Evolutionary conservation across 345 rosid species (phyloP).

Genomic region (Acer yangbiense): DNA sequence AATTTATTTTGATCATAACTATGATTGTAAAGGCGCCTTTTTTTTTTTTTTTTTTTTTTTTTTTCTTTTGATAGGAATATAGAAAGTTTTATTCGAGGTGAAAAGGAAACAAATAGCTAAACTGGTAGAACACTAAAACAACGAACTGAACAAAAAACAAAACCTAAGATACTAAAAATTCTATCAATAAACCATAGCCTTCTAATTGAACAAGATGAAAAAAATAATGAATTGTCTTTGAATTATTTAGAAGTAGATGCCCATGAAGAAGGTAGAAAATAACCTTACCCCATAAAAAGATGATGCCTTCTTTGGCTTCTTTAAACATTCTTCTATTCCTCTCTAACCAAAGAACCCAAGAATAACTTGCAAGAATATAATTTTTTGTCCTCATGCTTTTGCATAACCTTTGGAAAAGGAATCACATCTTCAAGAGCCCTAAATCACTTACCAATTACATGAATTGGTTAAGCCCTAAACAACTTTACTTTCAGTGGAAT

Average conservation of each 20-base stretch:
- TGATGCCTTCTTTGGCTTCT: background rate
- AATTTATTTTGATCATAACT: background rate
- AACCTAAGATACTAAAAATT: background rate
- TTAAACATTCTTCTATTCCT: background rate
- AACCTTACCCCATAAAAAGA: background rate
- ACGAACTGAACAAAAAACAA: background rate
- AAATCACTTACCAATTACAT: background rate
- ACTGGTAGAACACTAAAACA: background rate
- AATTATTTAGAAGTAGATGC: background rate
- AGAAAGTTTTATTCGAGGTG: background rate
- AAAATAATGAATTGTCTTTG: background rate
- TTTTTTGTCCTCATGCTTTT: background rate
- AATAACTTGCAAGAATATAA: background rate
- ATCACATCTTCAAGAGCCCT: background rate
- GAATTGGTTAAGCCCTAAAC: background rate
- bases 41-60: background rate
- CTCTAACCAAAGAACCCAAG: background rate
- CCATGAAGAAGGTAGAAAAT: background rate
- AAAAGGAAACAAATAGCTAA: background rate
- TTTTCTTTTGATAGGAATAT: background rate
- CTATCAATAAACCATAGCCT: background rate
- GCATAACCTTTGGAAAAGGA: background rate
- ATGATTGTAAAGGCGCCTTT: background rate
- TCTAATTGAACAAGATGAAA: background rate
- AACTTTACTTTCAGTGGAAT: no score